Percentiles rank a stretch among this genome's conserved stretches.
These are phyloP conservation scores for Echeveria elegans DNA, from an alignment of 164 flowering plant species.

Conservation along the genomic window DNA sequence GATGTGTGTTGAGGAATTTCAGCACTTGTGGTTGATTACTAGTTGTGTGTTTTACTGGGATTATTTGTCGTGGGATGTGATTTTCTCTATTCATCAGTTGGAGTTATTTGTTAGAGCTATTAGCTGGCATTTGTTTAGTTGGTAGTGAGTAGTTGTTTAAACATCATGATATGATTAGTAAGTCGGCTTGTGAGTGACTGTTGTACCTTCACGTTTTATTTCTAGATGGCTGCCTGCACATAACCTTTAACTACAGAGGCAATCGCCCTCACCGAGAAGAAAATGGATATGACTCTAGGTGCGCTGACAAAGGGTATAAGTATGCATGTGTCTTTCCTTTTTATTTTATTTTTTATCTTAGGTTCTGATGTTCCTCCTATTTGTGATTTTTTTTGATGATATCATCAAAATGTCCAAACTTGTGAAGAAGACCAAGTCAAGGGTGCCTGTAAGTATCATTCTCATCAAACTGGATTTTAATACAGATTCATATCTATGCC, in stretches of 20 bases:
- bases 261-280: conserved; percentile 88
- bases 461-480: not conserved
- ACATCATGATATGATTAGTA: not conserved
- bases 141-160: no score
- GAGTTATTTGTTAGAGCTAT: not conserved
- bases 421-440: conserved; percentile 29
- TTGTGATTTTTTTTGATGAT: conserved; percentile 39
- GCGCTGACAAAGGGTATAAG: not conserved
- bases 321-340: not conserved
- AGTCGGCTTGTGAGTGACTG: not conserved
- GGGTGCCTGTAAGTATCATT: conserved; percentile 43
- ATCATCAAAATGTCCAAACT: conserved; percentile 81
- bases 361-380: not conserved
- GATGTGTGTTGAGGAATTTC: not conserved
- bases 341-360: not conserved
- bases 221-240: conserved; percentile 58
- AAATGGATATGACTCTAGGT: conserved; percentile 92
- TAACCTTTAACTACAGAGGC: conserved; percentile 64
- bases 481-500: not conserved
- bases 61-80: no score
- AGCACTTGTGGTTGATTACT: not conserved
- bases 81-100: no score
- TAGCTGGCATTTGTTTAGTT: not conserved
- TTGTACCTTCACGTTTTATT: no score
- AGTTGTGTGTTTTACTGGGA: no score